Base-by-base conservation (phyloP, 2,329 filamentous ascomycete genomes). In the Curvularia sp. region DNA sequence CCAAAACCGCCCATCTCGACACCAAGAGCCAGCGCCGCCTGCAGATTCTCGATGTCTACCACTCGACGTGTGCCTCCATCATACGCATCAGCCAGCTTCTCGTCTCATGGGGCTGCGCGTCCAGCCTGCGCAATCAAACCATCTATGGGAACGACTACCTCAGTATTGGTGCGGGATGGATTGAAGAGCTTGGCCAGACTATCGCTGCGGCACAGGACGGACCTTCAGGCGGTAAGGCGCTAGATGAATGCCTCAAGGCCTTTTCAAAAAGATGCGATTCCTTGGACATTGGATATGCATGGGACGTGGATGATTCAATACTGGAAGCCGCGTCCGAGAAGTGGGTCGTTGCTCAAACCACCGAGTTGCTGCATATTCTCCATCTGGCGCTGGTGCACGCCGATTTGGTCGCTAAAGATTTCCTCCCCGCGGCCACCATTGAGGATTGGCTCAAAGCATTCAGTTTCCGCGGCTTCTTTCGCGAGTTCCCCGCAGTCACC, bases 321-420 rank as follows among this genome's bases (percentile, higher is more conserved):
- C 81, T 83, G 21, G 83, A 86, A 42, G 81, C 85, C 36, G 81
- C 83, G 1, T 86, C 87, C 23, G 83, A 85, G 34, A 81, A 84
- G 50, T 94, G 89, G 87, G 77, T 84, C 23, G 82, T 83, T 53
- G 87, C 83, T 5, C 79, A 87, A 25, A 79, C 93, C 21, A 86
- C 87, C 13, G 92, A 96, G 74, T 83, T 89, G 42, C 81, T 90
- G 38, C 90, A 95, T 71, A 84, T 89, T 39, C 81, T 95, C 76
- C 88, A 92, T 48, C 81, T 93, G 15, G 79, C 92, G 23, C 91
- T 93, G 66, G 84, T 92, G 64, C 81, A 90, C 19, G 78, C 92
- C 32, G 88, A 90, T 62, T 78, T 84, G 46, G 82, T 67, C 5
- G 61, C 59, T 13, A 65, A 72, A 34, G 73, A 65, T 53, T 77